These are phyloP conservation scores for Colletotrichum eleusines DNA, from an alignment of 2,329 filamentous ascomycete species.

Conservation along the genomic window DNA sequence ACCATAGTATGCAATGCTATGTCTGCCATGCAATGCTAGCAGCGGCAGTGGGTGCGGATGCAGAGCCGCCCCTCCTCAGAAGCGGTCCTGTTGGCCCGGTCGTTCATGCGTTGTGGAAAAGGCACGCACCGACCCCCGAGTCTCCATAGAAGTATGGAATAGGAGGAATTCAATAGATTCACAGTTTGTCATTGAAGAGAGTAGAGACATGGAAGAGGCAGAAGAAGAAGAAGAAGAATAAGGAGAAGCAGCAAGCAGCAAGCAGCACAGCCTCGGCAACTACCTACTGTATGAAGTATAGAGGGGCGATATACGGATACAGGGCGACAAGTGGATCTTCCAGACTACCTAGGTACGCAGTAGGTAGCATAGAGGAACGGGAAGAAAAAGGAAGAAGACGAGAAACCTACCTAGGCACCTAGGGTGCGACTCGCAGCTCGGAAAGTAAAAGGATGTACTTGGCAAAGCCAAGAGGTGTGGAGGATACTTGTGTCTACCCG, in stretches of 20 bases:
- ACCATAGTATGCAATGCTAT: too few relatives aligned
- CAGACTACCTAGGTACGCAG: background rate
- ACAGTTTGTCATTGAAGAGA: background rate
- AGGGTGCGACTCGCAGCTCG: background rate
- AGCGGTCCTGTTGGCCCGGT: background rate
- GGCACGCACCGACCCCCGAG: background rate
- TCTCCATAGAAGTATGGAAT: too few relatives aligned
- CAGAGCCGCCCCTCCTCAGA: background rate
- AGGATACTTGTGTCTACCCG: slow-evolving; percentile 26
- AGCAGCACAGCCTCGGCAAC: background rate
- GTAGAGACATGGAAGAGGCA: background rate
- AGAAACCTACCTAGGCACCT: too few relatives aligned
- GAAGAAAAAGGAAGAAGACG: slow-evolving; percentile 4
- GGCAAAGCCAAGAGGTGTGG: background rate
- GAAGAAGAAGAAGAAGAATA: background rate
- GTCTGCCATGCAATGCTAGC: background rate
- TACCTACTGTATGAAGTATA: background rate
- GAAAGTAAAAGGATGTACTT: slow-evolving; percentile 23
- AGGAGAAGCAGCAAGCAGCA: too few relatives aligned
- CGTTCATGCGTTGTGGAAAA: background rate
- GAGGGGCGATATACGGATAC: background rate
- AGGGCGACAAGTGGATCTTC: background rate
- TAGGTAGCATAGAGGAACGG: background rate
- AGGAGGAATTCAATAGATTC: slow-evolving; percentile 1
- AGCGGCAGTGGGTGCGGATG: background rate